Evolutionary conservation across 164 flowering plant species (phyloP).

Genomic region (Umbellularia californica): DNA sequence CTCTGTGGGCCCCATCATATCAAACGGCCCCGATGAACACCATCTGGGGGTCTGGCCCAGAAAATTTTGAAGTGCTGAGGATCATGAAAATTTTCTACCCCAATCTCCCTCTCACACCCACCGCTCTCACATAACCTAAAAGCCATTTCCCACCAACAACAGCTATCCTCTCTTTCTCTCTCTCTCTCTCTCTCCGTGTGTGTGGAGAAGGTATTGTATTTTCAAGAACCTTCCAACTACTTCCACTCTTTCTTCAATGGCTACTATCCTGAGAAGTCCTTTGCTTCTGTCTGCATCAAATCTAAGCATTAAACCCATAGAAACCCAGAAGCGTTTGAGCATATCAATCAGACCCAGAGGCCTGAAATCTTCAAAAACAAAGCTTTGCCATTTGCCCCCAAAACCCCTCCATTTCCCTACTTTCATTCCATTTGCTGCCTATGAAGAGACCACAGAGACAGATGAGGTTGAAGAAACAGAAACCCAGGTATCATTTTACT

Average conservation of each 20-base stretch:
- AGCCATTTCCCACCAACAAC: too few species aligned
- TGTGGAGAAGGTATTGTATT: too few species aligned
- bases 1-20: too few species aligned
- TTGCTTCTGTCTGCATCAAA: not conserved
- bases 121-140: too few species aligned
- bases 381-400: not conserved
- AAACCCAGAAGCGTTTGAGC: slow-evolving; percentile 7
- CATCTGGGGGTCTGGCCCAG: too few species aligned
- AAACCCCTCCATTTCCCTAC: slow-evolving; percentile 5
- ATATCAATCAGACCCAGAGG: slow-evolving; percentile 10
- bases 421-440: slow-evolving; percentile 12
- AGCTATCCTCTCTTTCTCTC: too few species aligned
- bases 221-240: not conserved
- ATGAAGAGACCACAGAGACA: slow-evolving; percentile 19
- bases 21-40: too few species aligned
- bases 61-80: too few species aligned
- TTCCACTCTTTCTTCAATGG: slow-evolving; percentile 13
- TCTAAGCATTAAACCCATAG: slow-evolving; percentile 1
- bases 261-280: slow-evolving; percentile 11
- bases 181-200: too few species aligned
- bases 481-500: slow-evolving; percentile 11
- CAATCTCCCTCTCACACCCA: too few species aligned
- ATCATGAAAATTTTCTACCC: too few species aligned
- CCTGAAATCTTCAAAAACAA: not conserved
- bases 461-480: slow-evolving; percentile 13